Evolutionary conservation across 1,284 basidiomycete genomes (phyloP).

Genomic region (Termitomyces sp.): DNA sequence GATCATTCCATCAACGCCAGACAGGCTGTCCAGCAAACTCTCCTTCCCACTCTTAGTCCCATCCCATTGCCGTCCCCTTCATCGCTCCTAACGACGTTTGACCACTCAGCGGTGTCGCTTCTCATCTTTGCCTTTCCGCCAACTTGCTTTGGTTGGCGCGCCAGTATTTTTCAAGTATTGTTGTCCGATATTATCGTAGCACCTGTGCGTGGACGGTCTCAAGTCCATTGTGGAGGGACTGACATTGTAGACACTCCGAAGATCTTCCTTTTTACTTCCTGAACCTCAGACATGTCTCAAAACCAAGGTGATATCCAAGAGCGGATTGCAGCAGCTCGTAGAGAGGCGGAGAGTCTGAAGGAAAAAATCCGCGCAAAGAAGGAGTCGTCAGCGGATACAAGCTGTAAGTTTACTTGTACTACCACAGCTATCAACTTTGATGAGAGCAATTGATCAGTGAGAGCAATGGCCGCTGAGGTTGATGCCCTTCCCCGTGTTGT

Average conservation of each 20-base stretch:
- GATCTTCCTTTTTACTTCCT: background rate
- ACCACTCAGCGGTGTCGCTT: constrained; percentile 4
- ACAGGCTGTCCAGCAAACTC: constrained; percentile 16
- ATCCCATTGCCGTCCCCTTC: constrained; percentile 12
- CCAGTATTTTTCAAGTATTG: background rate
- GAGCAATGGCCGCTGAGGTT: constrained; percentile 95
- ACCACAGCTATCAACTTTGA: constrained; percentile 12
- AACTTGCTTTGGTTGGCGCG: constrained; percentile 1
- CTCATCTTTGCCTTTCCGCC: constrained; percentile 6
- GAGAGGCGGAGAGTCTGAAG: constrained; percentile 95
- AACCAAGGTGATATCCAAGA: constrained; percentile 86
- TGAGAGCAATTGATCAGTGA: constrained; percentile 49
- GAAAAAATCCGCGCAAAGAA: constrained; percentile 95
- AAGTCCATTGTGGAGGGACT: background rate
- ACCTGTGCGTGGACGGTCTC: constrained; percentile 12
- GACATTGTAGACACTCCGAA: background rate
- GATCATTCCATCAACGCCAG: constrained; percentile 20
- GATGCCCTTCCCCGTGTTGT: constrained; percentile 93
- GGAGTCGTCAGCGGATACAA: constrained; percentile 95
- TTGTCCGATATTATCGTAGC: constrained; percentile 10
- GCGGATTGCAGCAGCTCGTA: constrained; percentile 90
- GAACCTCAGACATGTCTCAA: constrained; percentile 57
- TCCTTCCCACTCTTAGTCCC: constrained; percentile 17
- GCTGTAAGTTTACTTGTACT: constrained; percentile 56
- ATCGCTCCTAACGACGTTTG: constrained; percentile 6